Evolutionary conservation across 139 green algal genomes (phyloP), one percentile per base, ranked within the genome.

Genomic region (Coccomyxa sp.): DNA sequence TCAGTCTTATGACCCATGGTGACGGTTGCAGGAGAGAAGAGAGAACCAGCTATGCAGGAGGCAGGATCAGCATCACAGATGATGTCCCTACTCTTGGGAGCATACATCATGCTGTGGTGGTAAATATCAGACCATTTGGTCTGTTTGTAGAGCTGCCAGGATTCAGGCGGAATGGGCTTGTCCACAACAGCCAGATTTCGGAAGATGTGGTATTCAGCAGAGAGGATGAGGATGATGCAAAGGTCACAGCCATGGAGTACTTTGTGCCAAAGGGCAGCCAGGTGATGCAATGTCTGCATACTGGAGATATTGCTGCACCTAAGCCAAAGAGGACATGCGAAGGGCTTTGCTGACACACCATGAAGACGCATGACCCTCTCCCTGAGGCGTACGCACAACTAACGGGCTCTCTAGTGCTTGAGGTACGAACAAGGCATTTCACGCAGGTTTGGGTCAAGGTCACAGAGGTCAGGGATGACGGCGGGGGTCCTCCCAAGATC

Each of bases 191-290:
- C 31, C 80, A 87, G 77, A 54, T 88, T 6, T 58, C 77, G 12
- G 85, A 87, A 16, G 77, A 85, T 0, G 12, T 90, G 0, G 68
- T 33, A 16, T 78, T 90, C 73, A 55, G 39, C 7, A 73, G 80
- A 4, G 85, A 89, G 8, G 87, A 91, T 27, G 82, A 86, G 36
- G 85, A 88, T 44, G 82, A 83, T 34, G 75, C 58, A 31, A 88
- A 88, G 74, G 72, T 88, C 31, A 84, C 84, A n/a, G 78, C 83
- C 0, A 75, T 91, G 75, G 83, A 90, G 74, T 90, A 81, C 16
- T 88, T 85, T 55, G 33, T 68, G 38, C 83, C 86, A 1, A 54
- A 29, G 0, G 83, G 72, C 36, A 75, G 78, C 55, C 64, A 83
- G 78, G 83, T 88, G 10, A 39, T 78, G 39, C 6, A n/a, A 22